Evolutionary conservation across 495 filamentous ascomycete species (phyloP).

Genomic region (Pseudotulostoma volvatum): DNA sequence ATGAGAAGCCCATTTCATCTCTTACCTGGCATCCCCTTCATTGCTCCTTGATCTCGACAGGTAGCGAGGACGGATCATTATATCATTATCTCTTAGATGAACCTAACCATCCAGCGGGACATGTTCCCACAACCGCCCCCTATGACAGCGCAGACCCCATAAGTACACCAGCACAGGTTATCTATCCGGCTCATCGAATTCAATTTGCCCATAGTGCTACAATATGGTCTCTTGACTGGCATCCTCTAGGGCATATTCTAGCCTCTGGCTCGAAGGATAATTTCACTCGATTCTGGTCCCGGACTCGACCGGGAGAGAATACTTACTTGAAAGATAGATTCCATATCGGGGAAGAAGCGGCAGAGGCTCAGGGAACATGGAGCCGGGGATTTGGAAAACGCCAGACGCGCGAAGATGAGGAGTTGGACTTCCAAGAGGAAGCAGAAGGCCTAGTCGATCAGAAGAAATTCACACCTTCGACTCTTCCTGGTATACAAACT

Average conservation of each 20-base stretch:
- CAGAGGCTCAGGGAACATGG: conserved; percentile 85
- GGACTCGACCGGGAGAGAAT: conserved; percentile 70
- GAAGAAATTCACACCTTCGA: conserved; percentile 47
- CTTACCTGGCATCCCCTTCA: conserved; percentile 91
- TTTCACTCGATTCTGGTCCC: conserved; percentile 90
- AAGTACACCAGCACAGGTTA: conserved; percentile 64
- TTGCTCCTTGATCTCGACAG: conserved; percentile 72
- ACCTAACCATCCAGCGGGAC: conserved; percentile 60
- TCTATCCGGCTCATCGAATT: conserved; percentile 73
- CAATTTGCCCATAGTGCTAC: conserved; percentile 81
- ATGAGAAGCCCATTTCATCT: conserved; percentile 90
- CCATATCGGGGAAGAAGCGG: conserved; percentile 85
- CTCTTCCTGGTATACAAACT: conserved; percentile 37
- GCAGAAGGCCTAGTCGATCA: conserved; percentile 89
- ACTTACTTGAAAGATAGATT: conserved; percentile 75
- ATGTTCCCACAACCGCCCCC: conserved; percentile 48
- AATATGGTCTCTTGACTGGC: conserved; percentile 96
- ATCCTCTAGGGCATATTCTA: conserved; percentile 86
- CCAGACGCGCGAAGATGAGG: conserved; percentile 78
- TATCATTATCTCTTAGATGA: conserved; percentile 90
- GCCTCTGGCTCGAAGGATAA: conserved; percentile 98
- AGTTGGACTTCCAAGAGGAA: conserved; percentile 84
- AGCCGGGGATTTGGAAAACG: conserved; percentile 62
- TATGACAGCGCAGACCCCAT: conserved; percentile 69
- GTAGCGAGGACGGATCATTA: conserved; percentile 73